Evolutionary conservation across 176 grass and related monocot genomes (phyloP).

Genomic region (Triticum aestivum): IWGSC_CS_RefSeq_v2.1 NC_057813.1:606661017-606661516

Average conservation of each 20-base stretch:
- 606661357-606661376: conserved; percentile 6
- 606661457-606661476: conserved; percentile 41
- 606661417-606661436: background rate
- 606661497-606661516: conserved; percentile 61
- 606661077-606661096: background rate
- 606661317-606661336: background rate
- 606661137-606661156: no score
- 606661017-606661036: background rate
- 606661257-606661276: no score
- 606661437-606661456: background rate
- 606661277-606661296: no score
- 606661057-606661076: background rate
- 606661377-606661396: background rate
- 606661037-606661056: background rate
- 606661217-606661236: no score
- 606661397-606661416: background rate
- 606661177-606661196: no score
- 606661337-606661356: background rate
- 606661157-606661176: no score
- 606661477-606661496: conserved; percentile 55
- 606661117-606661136: no score
- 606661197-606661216: no score
- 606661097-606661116: no score
- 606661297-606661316: no score
- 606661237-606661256: no score